These are phyloP conservation scores for Paraurostyla sp. DNA, from an alignment of 73 alveolate species.

Conservation along the genomic window DNA sequence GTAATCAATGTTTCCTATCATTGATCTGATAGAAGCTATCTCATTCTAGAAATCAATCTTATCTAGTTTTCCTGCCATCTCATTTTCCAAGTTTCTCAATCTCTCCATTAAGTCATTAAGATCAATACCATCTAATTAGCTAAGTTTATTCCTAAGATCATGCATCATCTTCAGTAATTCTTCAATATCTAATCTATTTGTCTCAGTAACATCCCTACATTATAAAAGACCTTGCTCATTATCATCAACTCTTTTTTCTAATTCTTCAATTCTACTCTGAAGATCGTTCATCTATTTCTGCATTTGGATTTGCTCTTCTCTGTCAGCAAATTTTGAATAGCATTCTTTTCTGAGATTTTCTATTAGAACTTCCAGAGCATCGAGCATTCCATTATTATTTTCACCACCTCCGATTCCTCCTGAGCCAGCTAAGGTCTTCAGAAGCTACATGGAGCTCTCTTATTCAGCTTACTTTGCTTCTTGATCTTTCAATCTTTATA, in stretches of 20 bases:
- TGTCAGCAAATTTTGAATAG: conserved; percentile 47
- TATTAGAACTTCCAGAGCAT: conserved; percentile 9
- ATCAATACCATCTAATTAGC: background rate
- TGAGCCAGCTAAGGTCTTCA: conserved; percentile 21
- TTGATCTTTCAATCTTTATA: conserved; percentile 10
- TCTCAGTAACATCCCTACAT: conserved; percentile 11
- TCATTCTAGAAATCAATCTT: background rate
- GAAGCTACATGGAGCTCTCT: background rate
- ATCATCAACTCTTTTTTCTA: background rate
- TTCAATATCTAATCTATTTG: conserved; percentile 28
- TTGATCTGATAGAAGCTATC: background rate
- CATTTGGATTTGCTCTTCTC: background rate
- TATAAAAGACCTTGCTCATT: background rate
- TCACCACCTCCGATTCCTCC: conserved; percentile 37
- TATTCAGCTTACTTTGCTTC: conserved; percentile 24
- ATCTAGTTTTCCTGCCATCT: conserved; percentile 10
- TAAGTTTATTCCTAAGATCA: conserved; percentile 6
- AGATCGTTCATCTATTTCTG: background rate
- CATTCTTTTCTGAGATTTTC: conserved; percentile 57
- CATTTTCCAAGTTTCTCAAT: conserved; percentile 7
- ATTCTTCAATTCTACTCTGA: background rate
- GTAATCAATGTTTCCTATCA: conserved; percentile 26
- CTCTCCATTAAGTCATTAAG: background rate
- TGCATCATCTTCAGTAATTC: conserved; percentile 20
- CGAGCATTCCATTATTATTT: conserved; percentile 18